Conservation (phyloP, 2,329 filamentous ascomycete genomes). For the Fusarium chaquense region DNA sequence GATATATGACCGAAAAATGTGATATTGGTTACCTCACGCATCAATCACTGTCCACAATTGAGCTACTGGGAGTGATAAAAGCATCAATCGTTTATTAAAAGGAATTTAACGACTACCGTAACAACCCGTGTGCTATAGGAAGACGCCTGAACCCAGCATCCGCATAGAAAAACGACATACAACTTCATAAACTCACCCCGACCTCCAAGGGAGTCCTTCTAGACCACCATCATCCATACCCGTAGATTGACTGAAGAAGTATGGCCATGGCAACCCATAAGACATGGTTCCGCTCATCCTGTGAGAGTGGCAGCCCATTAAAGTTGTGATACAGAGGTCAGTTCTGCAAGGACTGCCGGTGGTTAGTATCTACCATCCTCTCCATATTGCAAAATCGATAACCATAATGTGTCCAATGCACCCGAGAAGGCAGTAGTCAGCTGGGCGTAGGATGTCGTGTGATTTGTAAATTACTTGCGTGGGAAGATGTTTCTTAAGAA, state of each 20-base stretch:
- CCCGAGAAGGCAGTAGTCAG: constrained; percentile 62
- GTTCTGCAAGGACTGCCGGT: constrained; percentile 27
- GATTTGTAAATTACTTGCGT: constrained; percentile 65
- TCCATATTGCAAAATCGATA: constrained; percentile 70
- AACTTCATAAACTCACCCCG: constrained; percentile 39
- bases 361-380: constrained; percentile 51
- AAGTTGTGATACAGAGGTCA: constrained; percentile 45
- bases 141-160: constrained; percentile 32
- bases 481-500: constrained; percentile 63
- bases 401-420: constrained; percentile 72
- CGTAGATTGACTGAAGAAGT: constrained; percentile 40
- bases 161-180: constrained; percentile 43
- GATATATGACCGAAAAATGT: background rate
- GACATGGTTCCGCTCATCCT: constrained; percentile 20
- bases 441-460: constrained; percentile 69
- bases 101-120: constrained; percentile 36
- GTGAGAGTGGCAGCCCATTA: constrained; percentile 35
- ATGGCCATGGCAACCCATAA: constrained; percentile 32
- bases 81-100: constrained; percentile 43
- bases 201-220: constrained; percentile 29
- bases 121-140: constrained; percentile 29
- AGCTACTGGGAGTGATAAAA: constrained; percentile 28
- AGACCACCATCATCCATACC: constrained; percentile 39
- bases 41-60: background rate
- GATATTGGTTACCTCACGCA: background rate